Evolutionary conservation across 2,329 filamentous ascomycete genomes (phyloP).

Genomic region (Triangularia setosa): DNA sequence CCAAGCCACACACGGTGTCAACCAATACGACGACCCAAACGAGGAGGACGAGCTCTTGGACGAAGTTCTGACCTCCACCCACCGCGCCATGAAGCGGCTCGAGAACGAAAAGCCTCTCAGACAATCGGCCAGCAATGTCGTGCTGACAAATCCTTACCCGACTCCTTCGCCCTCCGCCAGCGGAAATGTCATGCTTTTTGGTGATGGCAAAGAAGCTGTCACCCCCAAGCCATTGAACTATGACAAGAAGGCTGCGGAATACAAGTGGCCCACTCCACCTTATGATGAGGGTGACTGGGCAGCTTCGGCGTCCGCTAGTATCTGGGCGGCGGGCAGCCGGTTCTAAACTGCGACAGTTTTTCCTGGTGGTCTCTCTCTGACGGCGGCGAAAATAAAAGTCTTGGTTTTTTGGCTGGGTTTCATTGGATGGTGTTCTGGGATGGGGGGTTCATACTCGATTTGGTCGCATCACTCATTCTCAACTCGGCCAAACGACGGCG

Average conservation of each 20-base stretch:
- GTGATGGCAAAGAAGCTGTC: conserved; percentile 57
- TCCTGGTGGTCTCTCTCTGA: conserved; percentile 8
- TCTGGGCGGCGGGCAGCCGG: conserved; percentile 67
- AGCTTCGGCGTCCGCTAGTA: conserved; percentile 74
- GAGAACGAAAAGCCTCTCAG: conserved; percentile 54
- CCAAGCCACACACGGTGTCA: conserved; percentile 69
- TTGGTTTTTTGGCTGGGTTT: conserved; percentile 19
- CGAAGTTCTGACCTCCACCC: conserved; percentile 76
- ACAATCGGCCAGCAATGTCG: conserved; percentile 63
- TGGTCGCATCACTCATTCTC: neutral
- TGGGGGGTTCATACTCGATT: neutral
- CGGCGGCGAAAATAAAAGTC: conserved; percentile 1
- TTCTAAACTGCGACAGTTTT: conserved; percentile 42
- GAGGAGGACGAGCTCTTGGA: conserved; percentile 96
- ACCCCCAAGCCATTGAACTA: conserved; percentile 70
- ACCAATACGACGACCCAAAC: conserved; percentile 89
- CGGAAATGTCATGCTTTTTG: conserved; percentile 71
- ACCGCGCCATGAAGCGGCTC: conserved; percentile 68
- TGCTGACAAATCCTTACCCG: conserved; percentile 58
- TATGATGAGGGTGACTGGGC: conserved; percentile 95
- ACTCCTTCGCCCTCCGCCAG: conserved; percentile 76
- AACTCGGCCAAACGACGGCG: neutral
- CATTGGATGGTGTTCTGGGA: conserved; percentile 12
- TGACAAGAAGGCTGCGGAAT: conserved; percentile 51
- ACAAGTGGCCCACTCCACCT: conserved; percentile 92